A percentile compares a stretch with the other conserved stretches of the same genome.
Conservation (phyloP, 2,329 filamentous ascomycete genomes). For the Exophiala sp. region DNA sequence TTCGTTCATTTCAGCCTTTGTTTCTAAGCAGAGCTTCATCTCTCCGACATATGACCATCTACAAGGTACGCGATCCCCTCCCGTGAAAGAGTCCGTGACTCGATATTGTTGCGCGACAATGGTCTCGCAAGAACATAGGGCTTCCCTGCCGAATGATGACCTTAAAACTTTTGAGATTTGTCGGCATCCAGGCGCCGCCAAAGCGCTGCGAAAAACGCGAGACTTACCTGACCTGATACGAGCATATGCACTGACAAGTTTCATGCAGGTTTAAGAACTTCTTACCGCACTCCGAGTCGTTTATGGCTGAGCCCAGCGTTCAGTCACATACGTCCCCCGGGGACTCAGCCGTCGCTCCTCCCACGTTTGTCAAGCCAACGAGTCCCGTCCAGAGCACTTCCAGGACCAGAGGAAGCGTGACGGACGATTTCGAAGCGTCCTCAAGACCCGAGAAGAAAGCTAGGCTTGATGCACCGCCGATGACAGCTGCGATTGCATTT, state of each 20-base stretch:
- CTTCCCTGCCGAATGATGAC: not conserved
- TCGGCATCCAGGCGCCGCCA: no score
- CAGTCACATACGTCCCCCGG: conserved; percentile 14
- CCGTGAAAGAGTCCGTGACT: not conserved
- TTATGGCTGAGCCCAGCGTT: conserved; percentile 19
- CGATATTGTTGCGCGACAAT: not conserved
- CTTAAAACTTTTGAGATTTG: no score
- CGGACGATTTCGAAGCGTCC: conserved; percentile 26
- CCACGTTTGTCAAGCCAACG: conserved; percentile 17
- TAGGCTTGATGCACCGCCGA: conserved; percentile 36
- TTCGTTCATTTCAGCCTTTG: not conserved
- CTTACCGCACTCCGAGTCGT: conserved; percentile 3
- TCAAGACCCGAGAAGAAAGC: conserved; percentile 35
- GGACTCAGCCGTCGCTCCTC: conserved; percentile 11
- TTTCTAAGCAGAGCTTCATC: conserved; percentile 5
- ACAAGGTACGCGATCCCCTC: conserved; percentile 10
- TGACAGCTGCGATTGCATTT: conserved; percentile 49
- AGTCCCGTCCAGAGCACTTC: conserved; percentile 2
- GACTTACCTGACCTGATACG: no score
- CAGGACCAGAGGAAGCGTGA: conserved; percentile 1
- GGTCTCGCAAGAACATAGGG: not conserved
- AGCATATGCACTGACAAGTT: conserved; percentile 1
- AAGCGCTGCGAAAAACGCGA: no score
- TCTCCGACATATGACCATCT: conserved; percentile 7
- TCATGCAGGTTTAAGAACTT: conserved; percentile 2